Evolutionary conservation across 805 yeast species (phyloP).

Genomic region (Blastobotrys terrestris): DNA sequence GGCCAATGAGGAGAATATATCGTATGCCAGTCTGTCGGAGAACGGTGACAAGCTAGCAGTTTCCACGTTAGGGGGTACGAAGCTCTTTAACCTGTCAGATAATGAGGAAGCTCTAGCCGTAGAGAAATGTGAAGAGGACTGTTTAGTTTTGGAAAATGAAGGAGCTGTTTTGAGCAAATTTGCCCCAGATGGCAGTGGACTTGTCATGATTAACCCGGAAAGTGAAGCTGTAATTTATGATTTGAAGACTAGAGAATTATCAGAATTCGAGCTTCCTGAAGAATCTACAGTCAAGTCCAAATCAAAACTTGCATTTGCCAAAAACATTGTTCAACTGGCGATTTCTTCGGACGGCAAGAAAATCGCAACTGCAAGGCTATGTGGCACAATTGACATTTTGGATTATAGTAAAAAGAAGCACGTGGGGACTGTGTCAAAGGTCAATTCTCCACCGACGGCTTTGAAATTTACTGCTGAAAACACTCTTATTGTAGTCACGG

Average conservation of each 20-base stretch:
- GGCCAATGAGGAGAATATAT: slow-evolving; percentile 74
- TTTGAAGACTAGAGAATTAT: slow-evolving; percentile 8
- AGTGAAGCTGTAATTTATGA: slow-evolving; percentile 23
- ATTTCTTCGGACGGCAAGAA: slow-evolving; percentile 40
- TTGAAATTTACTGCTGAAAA: slow-evolving; percentile 46
- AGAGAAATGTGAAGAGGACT: slow-evolving; percentile 8
- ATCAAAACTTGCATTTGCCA: slow-evolving; percentile 39
- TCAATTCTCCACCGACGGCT: slow-evolving; percentile 56
- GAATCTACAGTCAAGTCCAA: background rate
- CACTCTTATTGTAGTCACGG: slow-evolving; percentile 58
- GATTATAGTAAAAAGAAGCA: slow-evolving; percentile 26
- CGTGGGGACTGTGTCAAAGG: slow-evolving; percentile 44
- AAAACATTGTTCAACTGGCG: slow-evolving; percentile 48
- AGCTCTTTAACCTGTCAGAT: slow-evolving; percentile 53
- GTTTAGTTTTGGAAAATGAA: slow-evolving; percentile 3
- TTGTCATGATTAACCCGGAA: slow-evolving; percentile 24
- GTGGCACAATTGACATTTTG: slow-evolving; percentile 58
- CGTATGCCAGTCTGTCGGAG: slow-evolving; percentile 58
- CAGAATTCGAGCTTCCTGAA: slow-evolving; percentile 13
- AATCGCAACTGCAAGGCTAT: slow-evolving; percentile 54
- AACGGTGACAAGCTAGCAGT: slow-evolving; percentile 66
- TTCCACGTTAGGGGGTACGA: slow-evolving; percentile 60
- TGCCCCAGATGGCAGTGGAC: slow-evolving; percentile 14
- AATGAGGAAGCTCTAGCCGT: slow-evolving; percentile 6
- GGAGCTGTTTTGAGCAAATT: slow-evolving; percentile 15